Evolutionary conservation across 495 filamentous ascomycete genomes (phyloP).

Genomic region (Aspergillus sclerotiicarbonarius): DNA sequence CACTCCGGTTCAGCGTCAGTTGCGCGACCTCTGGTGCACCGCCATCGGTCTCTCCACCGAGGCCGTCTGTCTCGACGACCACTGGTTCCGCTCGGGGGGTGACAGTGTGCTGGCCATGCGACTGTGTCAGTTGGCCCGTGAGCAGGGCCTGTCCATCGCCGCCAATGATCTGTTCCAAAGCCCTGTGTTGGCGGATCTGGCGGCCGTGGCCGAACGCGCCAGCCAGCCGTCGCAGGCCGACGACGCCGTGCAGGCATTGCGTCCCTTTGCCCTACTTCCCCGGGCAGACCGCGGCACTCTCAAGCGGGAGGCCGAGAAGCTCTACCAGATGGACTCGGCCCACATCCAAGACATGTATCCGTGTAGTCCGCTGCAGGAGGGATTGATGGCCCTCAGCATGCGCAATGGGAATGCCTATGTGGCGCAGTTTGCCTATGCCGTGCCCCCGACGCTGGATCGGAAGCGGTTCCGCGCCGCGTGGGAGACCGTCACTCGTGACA

Average conservation of each 20-base stretch:
- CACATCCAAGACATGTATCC: conserved; percentile 32
- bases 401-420: conserved; percentile 44
- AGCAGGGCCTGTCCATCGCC: conserved; percentile 9
- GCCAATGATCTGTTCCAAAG: conserved; percentile 34
- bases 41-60: conserved; percentile 26
- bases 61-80: conserved; percentile 42
- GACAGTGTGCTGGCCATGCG: conserved; percentile 58
- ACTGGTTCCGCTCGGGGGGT: conserved; percentile 55
- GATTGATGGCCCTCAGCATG: conserved; percentile 18
- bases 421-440: conserved; percentile 27
- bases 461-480: conserved; percentile 39
- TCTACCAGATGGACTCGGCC: conserved; percentile 10
- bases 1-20: conserved; percentile 20
- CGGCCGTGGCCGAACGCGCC: conserved; percentile 23
- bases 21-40: conserved; percentile 35
- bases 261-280: conserved; percentile 17
- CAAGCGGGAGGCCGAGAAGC: conserved; percentile 11
- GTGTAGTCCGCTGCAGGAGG: conserved; percentile 23
- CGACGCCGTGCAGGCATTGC: conserved; percentile 2
- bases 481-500: conserved; percentile 30
- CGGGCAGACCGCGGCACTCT: conserved; percentile 17
- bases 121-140: conserved; percentile 4
- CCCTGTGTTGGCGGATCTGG: conserved; percentile 36
- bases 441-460: conserved; percentile 14
- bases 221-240: conserved; percentile 12